Evolutionary conservation across 2,329 filamentous ascomycete genomes (phyloP).

Genomic region (Ramichloridium luteum): DNA sequence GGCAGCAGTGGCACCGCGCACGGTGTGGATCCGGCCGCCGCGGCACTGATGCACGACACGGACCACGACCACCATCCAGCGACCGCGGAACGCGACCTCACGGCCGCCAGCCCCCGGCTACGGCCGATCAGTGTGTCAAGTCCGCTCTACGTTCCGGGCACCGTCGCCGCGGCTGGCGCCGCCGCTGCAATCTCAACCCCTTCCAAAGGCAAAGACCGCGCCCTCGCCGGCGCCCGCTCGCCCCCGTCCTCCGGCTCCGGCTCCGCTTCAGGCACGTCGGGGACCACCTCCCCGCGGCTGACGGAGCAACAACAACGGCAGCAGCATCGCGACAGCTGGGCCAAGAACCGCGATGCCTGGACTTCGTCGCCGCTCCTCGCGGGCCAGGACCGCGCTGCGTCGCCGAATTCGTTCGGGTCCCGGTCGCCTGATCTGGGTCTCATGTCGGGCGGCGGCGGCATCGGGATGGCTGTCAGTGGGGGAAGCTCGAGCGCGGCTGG

Average conservation of each 20-base stretch:
- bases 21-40: not conserved
- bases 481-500: too few species aligned
- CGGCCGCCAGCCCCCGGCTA: not conserved
- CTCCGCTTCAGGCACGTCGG: too few species aligned
- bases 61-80: not conserved
- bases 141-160: not conserved
- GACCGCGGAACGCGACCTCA: not conserved
- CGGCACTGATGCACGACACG: not conserved
- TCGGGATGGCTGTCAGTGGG: too few species aligned
- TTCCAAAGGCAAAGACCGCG: not conserved
- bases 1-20: not conserved
- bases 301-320: too few species aligned
- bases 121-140: not conserved
- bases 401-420: too few species aligned
- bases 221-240: not conserved
- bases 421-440: too few species aligned
- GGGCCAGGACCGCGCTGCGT: too few species aligned
- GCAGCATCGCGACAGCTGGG: not conserved
- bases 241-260: too few species aligned
- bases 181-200: too few species aligned
- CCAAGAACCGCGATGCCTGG: not conserved
- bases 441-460: too few species aligned
- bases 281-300: too few species aligned
- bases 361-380: not conserved
- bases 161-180: too few species aligned